These are phyloP conservation scores for Gonapodya prolifera DNA, from an alignment of 192 early-diverging fungal species.

Conservation along the genomic window DNA sequence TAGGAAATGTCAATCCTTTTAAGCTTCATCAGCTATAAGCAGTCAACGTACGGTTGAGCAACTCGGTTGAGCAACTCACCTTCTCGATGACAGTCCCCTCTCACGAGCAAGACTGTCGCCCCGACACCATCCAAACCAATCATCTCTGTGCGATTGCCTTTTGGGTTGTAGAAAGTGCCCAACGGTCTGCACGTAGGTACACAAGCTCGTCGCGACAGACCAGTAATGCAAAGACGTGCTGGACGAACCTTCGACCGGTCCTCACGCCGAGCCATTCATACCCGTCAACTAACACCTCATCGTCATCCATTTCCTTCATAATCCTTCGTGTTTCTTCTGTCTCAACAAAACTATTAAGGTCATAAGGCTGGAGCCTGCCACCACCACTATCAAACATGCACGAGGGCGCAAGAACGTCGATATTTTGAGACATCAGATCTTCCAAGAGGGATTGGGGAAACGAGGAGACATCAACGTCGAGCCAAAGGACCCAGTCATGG, in stretches of 20 bases:
- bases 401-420: slow-evolving; percentile 56
- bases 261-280: slow-evolving; percentile 29
- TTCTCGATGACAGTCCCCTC: slow-evolving; percentile 48
- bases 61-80: slow-evolving; percentile 18
- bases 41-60: not conserved
- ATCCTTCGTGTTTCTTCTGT: slow-evolving; percentile 8
- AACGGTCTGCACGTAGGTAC: not conserved
- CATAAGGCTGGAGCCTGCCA: slow-evolving; percentile 22
- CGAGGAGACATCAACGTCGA: slow-evolving; percentile 56
- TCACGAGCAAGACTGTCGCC: slow-evolving; percentile 52
- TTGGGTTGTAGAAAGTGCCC: not conserved
- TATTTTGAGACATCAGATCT: slow-evolving; percentile 47
- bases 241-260: slow-evolving; percentile 14
- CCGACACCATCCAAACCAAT: slow-evolving; percentile 54
- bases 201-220: not conserved
- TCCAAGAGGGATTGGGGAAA: slow-evolving; percentile 44
- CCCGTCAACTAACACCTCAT: slow-evolving; percentile 59
- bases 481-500: slow-evolving; percentile 61
- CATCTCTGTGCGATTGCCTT: slow-evolving; percentile 4
- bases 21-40: not conserved
- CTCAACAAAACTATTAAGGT: slow-evolving; percentile 8
- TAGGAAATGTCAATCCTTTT: slow-evolving; percentile 33
- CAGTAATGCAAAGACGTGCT: not conserved
- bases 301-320: slow-evolving; percentile 39
- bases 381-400: slow-evolving; percentile 31